A percentile compares a stretch with the other conserved stretches of the same genome.
phyloP scores from a whole-genome alignment of 208 protist species.

The Leishmania major region DNA sequence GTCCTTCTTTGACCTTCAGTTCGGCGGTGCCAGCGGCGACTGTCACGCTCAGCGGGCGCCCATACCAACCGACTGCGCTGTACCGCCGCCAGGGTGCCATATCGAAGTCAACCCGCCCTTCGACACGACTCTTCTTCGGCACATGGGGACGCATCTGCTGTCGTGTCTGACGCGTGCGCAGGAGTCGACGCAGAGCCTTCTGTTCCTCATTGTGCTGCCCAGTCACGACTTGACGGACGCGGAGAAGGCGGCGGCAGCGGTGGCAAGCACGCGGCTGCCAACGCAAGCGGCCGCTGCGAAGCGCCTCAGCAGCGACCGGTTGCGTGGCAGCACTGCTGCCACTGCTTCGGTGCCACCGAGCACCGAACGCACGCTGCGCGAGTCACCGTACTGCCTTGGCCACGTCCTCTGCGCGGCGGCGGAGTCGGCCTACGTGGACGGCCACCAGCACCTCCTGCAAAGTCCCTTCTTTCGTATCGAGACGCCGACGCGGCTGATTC shows the following conservation, averaged over 20 bases:
- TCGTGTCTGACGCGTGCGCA: constrained; percentile 16
- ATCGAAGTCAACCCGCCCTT: constrained; percentile 90
- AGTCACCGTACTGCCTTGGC: constrained; percentile 55
- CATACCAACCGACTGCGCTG: not conserved
- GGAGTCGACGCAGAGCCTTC: constrained; percentile 27
- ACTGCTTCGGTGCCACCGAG: constrained; percentile 1
- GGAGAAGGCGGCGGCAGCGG: constrained; percentile 18
- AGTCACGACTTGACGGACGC: constrained; percentile 61
- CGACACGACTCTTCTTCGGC: constrained; percentile 65
- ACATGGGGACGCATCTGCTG: constrained; percentile 47
- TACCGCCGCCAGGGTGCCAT: constrained; percentile 19
- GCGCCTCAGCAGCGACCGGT: not conserved
- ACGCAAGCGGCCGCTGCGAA: not conserved
- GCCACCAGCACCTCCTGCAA: constrained; percentile 70
- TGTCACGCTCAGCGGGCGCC: not conserved
- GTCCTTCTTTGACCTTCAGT: constrained; percentile 85
- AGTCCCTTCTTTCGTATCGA: constrained; percentile 71
- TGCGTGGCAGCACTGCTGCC: not conserved
- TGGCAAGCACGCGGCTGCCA: not conserved
- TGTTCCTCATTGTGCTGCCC: constrained; percentile 70
- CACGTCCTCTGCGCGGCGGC: constrained; percentile 49
- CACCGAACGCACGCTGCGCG: constrained; percentile 46
- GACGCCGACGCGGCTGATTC: constrained; percentile 70
- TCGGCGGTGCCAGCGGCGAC: constrained; percentile 27
- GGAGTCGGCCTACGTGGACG: constrained; percentile 74